These are phyloP conservation scores for Diospyros kaki DNA, from an alignment of 148 eudicot genomes.

Conservation along the genomic window DNA sequence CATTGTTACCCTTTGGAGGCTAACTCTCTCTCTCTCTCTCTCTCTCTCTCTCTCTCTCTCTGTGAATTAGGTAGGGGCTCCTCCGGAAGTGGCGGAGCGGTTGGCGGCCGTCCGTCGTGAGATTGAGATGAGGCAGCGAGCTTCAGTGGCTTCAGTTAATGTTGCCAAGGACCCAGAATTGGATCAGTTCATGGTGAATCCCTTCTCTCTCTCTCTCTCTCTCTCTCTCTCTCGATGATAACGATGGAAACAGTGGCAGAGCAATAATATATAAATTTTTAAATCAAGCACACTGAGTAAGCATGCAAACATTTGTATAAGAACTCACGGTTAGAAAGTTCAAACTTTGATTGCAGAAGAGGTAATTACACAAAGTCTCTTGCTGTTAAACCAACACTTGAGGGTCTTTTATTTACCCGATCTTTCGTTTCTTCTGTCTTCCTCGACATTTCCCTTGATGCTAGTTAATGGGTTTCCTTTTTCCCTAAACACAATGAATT, in stretches of 20 bases:
- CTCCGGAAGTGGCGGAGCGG: conserved; percentile 77
- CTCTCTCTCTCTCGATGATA: background rate
- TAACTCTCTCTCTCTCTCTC: background rate
- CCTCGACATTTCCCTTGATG: background rate
- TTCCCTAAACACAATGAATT: background rate
- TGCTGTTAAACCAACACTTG: no score
- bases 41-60: background rate
- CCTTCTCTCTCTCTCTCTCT: background rate
- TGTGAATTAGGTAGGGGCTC: conserved; percentile 70
- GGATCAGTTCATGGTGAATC: conserved; percentile 82
- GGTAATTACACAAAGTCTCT: no score
- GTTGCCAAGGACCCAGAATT: conserved; percentile 81
- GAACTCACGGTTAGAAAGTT: no score
- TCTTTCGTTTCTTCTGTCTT: background rate
- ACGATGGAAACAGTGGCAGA: no score
- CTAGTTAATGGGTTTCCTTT: no score
- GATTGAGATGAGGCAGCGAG: conserved; percentile 67
- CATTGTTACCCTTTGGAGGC: no score
- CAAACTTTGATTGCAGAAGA: no score
- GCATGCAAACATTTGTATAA: no score
- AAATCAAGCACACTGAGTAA: no score
- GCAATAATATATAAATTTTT: no score
- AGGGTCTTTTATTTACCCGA: background rate
- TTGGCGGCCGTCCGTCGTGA: conserved; percentile 65
- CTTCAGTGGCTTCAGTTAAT: conserved; percentile 37